Evolutionary conservation across 1,284 basidiomycete genomes (phyloP).

Genomic region (Athelia psychrophila): DNA sequence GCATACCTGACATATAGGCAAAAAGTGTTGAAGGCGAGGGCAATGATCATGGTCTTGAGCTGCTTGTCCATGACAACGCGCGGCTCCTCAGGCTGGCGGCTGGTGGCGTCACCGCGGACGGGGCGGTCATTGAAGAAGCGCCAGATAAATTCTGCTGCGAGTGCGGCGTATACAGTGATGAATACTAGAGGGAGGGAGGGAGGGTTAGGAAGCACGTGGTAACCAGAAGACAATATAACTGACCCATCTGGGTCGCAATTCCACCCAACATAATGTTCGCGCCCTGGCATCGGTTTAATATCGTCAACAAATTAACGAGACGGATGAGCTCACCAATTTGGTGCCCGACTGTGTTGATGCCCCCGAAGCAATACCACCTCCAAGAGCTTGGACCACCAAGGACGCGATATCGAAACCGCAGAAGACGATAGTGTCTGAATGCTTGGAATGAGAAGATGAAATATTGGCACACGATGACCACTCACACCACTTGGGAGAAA

Average conservation of each 20-base stretch:
- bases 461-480: conserved; percentile 6
- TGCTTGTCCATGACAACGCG: conserved; percentile 6
- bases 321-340: conserved; percentile 16
- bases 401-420: conserved; percentile 45
- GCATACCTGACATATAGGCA: conserved; percentile 37
- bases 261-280: conserved; percentile 54
- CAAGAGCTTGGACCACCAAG: conserved; percentile 51
- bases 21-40: conserved; percentile 30
- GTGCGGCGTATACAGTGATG: conserved; percentile 38
- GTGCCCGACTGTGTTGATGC: conserved; percentile 15
- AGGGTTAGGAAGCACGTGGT: too few relatives aligned
- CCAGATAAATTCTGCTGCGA: conserved; percentile 45
- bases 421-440: conserved; percentile 49
- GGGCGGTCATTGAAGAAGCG: conserved; percentile 40
- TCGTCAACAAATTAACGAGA: conserved; percentile 17
- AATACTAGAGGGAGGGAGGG: conserved; percentile 29
- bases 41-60: conserved; percentile 28
- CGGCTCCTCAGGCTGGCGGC: conserved; percentile 7
- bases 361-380: conserved; percentile 48
- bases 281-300: conserved; percentile 26
- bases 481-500: conserved; percentile 43
- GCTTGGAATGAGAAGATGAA: background rate
- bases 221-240: conserved; percentile 10
- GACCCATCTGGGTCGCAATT: conserved; percentile 53
- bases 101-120: conserved; percentile 17